Conservation (phyloP, 2,329 filamentous ascomycete species). For the Neoscytalidium dimidiatum region DNA sequence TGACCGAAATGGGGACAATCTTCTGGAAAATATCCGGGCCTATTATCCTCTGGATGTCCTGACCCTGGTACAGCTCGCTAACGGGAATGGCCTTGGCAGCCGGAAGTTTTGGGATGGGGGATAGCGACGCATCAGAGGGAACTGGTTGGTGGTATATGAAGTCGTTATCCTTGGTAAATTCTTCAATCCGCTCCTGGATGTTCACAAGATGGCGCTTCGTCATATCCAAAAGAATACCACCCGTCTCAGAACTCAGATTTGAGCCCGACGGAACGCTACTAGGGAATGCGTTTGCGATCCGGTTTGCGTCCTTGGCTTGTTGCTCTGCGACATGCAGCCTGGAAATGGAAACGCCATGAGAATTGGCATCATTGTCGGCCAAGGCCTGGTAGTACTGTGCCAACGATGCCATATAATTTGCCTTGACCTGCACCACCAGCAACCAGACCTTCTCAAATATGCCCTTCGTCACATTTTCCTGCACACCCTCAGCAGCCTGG, state of each 20-base stretch:
- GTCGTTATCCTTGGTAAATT: constrained; percentile 89
- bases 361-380: constrained; percentile 84
- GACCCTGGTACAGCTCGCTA: constrained; percentile 92
- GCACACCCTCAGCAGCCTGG: constrained; percentile 84
- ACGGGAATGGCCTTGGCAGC: constrained; percentile 97
- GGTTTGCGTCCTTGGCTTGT: constrained; percentile 75
- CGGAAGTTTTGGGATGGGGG: constrained; percentile 83
- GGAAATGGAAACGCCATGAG: constrained; percentile 81
- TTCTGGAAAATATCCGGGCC: constrained; percentile 96
- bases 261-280: constrained; percentile 75
- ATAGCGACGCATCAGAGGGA: constrained; percentile 78
- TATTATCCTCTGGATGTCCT: constrained; percentile 95
- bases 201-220: constrained; percentile 79
- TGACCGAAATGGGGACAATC: constrained; percentile 93
- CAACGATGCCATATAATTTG: constrained; percentile 77
- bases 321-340: constrained; percentile 79
- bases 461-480: constrained; percentile 87
- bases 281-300: constrained; percentile 77
- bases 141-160: constrained; percentile 97
- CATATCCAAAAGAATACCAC: constrained; percentile 71
- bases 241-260: constrained; percentile 81
- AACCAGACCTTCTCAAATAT: constrained; percentile 96
- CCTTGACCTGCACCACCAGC: constrained; percentile 81
- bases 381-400: constrained; percentile 93
- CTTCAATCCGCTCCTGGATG: constrained; percentile 77